phyloP scores from a whole-genome alignment of 176 grass and related monocot species.

The Musa beccarii region DNA sequence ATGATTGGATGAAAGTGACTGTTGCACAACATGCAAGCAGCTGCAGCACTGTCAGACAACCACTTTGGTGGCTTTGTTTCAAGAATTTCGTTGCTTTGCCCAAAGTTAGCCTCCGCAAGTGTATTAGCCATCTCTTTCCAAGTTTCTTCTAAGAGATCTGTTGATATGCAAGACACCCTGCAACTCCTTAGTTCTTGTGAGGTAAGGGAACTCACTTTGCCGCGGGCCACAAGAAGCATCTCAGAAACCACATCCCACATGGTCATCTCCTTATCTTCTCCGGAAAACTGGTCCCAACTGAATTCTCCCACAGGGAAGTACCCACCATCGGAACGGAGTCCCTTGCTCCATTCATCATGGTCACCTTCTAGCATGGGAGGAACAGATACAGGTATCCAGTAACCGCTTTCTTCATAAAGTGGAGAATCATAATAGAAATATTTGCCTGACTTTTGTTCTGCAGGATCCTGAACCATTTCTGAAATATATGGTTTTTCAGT shows the following conservation, averaged over 20 bases:
- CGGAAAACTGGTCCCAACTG: constrained; percentile 47
- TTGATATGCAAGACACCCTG: constrained; percentile 47
- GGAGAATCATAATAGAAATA: constrained; percentile 38
- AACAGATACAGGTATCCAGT: constrained; percentile 71
- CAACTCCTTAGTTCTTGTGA: constrained; percentile 38
- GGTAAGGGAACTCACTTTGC: constrained; percentile 38
- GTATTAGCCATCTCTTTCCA: constrained; percentile 58
- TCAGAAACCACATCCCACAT: constrained; percentile 79
- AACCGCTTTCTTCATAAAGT: constrained; percentile 49
- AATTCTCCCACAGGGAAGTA: constrained; percentile 58
- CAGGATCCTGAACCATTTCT: constrained; percentile 1
- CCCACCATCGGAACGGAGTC: constrained; percentile 36
- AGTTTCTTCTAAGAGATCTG: constrained; percentile 48
- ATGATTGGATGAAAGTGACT: constrained; percentile 64
- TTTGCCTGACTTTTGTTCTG: constrained; percentile 14
- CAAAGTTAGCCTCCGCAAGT: constrained; percentile 38
- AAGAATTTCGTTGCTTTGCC: constrained; percentile 37
- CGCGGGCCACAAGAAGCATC: constrained; percentile 43
- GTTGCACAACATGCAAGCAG: constrained; percentile 78
- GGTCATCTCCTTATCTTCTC: constrained; percentile 52
- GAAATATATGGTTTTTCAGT: no score
- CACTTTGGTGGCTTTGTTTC: constrained; percentile 64
- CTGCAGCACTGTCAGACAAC: constrained; percentile 63
- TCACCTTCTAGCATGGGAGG: constrained; percentile 56
- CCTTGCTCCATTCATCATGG: constrained; percentile 47